Base-by-base conservation (phyloP, 495 filamentous ascomycete genomes). In the Penicillium psychrofluorescens region DNA sequence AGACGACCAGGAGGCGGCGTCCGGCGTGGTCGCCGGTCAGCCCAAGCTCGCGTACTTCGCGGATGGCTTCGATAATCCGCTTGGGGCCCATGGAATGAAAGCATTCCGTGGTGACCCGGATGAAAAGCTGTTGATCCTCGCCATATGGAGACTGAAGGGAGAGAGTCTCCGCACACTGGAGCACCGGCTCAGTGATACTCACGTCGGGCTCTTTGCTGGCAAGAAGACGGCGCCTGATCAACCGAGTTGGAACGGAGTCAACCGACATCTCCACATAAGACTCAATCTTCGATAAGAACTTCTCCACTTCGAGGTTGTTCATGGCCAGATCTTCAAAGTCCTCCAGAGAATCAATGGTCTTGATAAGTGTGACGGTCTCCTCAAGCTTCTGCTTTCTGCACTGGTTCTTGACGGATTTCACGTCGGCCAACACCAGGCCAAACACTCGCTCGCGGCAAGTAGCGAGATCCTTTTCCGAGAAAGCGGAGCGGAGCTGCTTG, bases 321-420 rank as follows among this genome's bases (percentile, higher is more conserved):
- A 49, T 52, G 11, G 59, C 59, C 11, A 71, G 45, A 37, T 70
- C 69, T 41, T 73, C 67, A 35, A 73, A 71, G 37, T 70, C 70
- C 41, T 71, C 68, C 16, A 73, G 46, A 2, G 64, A 61, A 55
- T 71, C 66, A 33, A 71, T 59, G 10, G 58, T 69, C 48, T 68
- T 70, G 43, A 68, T 68, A 11, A 71, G 50, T 6, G 62, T 63
- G 15, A 70, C 62, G 7, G 65, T 67, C 30, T 64, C 64, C 44
- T 67, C 65, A 31, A 67, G 29, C 38, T 67, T 61, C 29, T 68
- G 62, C 50, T 69, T 68, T 41, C 56, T 59, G 61, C 60, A 71
- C 30, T 64, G 63, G 38, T 65, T 60, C 48, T 62, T 66, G 43
- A 68, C 60, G 1, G 58, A 54, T 30, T 68, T 65, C 49, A 73